Base-by-base conservation (phyloP, 2,329 filamentous ascomycete species). In the Pyrenophora seminiperda region DNA sequence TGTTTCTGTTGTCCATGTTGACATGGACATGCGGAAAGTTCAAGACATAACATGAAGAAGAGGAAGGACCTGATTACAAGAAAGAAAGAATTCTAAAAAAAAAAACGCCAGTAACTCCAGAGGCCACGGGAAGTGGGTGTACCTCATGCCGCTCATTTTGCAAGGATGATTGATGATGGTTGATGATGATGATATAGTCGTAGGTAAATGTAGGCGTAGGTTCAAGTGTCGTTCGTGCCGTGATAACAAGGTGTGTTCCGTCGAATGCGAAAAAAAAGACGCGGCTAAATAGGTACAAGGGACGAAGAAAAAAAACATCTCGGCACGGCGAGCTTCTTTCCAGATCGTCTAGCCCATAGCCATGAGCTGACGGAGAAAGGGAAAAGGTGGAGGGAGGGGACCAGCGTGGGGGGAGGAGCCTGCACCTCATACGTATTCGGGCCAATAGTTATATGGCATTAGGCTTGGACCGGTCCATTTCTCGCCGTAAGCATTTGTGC, bases 401-500 rank as follows among this genome's bases (percentile, higher is more conserved):
- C 18, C 37, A 39, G 17, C 30, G 33, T 31, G 41, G 31, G 40
- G 34, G 31, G n/a, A 29, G 24, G 10, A 19, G 13, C 34, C 20
- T 31, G 15, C 10, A 11, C 19, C 46, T 76, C 70, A 80, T 32
- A 77, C 73, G 56, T 75, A 80, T 59, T 81, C 80, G 51, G 77
- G 76, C 72, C 75, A 80, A 50, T 76, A 72, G 58, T 81, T 79
- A 62, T 82, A 83, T 3, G 73, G 70, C 57, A 71, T 68, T 5
- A 83, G 54, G 5, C 58, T 65, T 1, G 79, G 79, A 2, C 81
- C 80, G 0, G 70, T 66, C 81, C 80, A 83, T 46, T 74, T 75
- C 66, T 83, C 81, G 41, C 80, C 79, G 54, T 83, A 83, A 0
- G 75, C 71, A 56, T 83, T 83, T 30, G 72, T 74, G 33, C 79